Evolutionary conservation across 108 stramenopile genomes (phyloP).

Genomic region (Nannochloropsis gaditana): DNA sequence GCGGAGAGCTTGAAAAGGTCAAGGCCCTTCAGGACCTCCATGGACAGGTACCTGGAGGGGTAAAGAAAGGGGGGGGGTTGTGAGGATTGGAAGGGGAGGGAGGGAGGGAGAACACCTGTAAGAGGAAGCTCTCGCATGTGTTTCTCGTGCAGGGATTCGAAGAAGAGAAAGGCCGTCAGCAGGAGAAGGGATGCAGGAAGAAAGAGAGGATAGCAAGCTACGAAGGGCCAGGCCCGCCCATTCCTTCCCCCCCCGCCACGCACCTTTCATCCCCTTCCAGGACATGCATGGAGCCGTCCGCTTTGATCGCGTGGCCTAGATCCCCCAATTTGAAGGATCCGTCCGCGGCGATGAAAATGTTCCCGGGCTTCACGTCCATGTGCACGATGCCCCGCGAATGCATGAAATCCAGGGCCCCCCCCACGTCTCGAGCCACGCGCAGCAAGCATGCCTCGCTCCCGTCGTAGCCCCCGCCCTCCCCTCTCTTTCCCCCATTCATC

Average conservation of each 20-base stretch:
- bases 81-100: too few relatives aligned
- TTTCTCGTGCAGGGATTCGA: too few relatives aligned
- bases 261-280: neutral
- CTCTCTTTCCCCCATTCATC: too few relatives aligned
- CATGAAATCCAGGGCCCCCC: neutral
- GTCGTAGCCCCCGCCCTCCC: too few relatives aligned
- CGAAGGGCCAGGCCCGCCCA: too few relatives aligned
- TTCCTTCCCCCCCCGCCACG: neutral
- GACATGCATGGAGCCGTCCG: neutral
- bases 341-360: neutral
- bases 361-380: neutral
- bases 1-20: neutral
- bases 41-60: conserved; percentile 7
- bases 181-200: neutral
- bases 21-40: neutral
- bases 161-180: too few relatives aligned
- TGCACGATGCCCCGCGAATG: neutral
- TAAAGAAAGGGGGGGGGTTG: neutral
- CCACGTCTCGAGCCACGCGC: neutral
- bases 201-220: neutral
- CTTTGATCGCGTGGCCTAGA: neutral
- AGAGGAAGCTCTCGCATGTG: too few relatives aligned
- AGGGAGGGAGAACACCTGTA: too few relatives aligned
- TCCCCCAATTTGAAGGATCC: neutral
- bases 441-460: neutral